phyloP scores from a whole-genome alignment of 2,329 filamentous ascomycete species.

The Chaetomiaceae sp. region DNA sequence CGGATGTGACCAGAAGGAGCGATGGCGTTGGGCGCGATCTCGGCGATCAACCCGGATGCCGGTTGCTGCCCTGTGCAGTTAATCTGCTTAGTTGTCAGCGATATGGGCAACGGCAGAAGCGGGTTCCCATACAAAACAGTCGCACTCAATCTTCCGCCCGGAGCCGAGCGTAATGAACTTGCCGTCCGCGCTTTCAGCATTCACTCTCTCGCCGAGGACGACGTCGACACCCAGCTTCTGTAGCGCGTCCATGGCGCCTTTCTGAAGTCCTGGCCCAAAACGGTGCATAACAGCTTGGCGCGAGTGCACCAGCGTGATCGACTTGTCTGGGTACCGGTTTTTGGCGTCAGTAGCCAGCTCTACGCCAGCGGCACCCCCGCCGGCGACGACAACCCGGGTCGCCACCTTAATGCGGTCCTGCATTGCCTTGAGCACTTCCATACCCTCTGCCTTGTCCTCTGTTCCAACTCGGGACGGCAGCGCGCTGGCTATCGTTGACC shows the following conservation, averaged over 20 bases:
- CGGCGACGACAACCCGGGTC: slow-evolving; percentile 46
- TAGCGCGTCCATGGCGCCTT: slow-evolving; percentile 42
- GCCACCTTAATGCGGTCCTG: slow-evolving; percentile 44
- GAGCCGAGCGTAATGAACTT: slow-evolving; percentile 42
- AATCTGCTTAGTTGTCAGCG: slow-evolving; percentile 38
- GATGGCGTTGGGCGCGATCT: slow-evolving; percentile 42
- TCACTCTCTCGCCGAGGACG: slow-evolving; percentile 47
- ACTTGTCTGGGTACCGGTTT: slow-evolving; percentile 51
- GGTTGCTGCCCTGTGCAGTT: slow-evolving; percentile 58
- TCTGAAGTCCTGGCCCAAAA: slow-evolving; percentile 43
- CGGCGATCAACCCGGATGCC: slow-evolving; percentile 45
- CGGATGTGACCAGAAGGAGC: slow-evolving; percentile 46
- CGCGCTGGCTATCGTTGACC: slow-evolving; percentile 39
- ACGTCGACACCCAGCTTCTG: slow-evolving; percentile 45
- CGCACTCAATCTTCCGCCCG: slow-evolving; percentile 43
- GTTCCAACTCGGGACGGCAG: slow-evolving; percentile 47
- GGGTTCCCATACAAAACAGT: slow-evolving; percentile 43
- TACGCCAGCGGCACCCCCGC: slow-evolving; percentile 59
- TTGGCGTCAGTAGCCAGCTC: slow-evolving; percentile 59
- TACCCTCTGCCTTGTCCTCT: slow-evolving; percentile 40
- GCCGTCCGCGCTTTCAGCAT: slow-evolving; percentile 34
- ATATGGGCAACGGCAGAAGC: background rate
- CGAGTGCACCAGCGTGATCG: slow-evolving; percentile 55
- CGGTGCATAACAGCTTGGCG: slow-evolving; percentile 48
- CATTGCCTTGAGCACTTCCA: slow-evolving; percentile 41